A percentile compares a stretch with the other conserved stretches of the same genome.
Evolutionary conservation across 2,329 filamentous ascomycete genomes (phyloP).

Genomic region (Colletotrichum sp.): DNA sequence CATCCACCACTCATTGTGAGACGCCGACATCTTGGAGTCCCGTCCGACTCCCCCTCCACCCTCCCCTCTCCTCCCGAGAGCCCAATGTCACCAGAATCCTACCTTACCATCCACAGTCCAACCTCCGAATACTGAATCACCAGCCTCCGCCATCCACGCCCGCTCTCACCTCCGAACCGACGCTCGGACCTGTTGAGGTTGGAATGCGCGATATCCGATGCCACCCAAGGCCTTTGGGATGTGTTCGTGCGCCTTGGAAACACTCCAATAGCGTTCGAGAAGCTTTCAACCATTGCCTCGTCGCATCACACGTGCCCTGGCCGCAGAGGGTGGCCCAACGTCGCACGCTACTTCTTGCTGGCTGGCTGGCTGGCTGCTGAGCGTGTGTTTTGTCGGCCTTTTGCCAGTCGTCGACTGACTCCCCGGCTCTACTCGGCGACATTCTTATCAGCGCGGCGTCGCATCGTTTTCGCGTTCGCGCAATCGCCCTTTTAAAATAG

Average conservation of each 20-base stretch:
- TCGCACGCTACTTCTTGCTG: background rate
- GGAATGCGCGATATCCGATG: background rate
- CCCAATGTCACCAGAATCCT: background rate
- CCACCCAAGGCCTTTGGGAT: background rate
- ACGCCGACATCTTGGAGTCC: background rate
- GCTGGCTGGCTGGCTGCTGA: background rate
- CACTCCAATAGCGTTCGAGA: background rate
- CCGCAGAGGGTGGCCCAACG: background rate
- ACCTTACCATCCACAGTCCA: background rate
- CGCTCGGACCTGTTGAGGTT: background rate
- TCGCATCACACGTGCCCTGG: background rate
- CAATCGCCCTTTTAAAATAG: background rate
- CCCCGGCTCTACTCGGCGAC: background rate
- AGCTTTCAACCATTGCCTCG: background rate
- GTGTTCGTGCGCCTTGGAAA: background rate
- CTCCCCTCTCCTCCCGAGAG: background rate
- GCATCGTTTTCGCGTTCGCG: background rate
- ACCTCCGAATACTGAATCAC: background rate
- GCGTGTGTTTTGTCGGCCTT: background rate
- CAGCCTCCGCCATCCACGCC: background rate
- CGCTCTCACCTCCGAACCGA: background rate
- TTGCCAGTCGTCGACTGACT: background rate
- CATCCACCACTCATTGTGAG: slow-evolving; percentile 1
- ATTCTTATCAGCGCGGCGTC: background rate
- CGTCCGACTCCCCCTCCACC: background rate